A percentile compares a stretch with the other conserved stretches of the same genome.
Conservation (phyloP, 768 basidiomycete species). For the Daedaleopsis nitida region DNA sequence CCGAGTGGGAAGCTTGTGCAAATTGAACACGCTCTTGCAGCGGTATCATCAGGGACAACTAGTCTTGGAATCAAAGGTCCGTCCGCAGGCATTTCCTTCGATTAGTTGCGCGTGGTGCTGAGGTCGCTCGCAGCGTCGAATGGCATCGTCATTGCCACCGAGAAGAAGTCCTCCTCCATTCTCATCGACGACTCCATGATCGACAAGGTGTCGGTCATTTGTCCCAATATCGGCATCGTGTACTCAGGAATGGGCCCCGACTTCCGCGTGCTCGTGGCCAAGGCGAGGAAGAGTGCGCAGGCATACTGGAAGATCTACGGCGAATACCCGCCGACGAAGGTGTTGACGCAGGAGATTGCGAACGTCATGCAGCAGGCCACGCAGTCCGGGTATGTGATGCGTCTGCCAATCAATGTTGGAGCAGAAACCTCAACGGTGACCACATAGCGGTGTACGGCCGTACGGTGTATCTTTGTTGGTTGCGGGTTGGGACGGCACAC, state of each 20-base stretch:
- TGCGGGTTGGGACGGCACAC: slow-evolving; percentile 92
- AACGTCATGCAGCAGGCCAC: slow-evolving; percentile 99
- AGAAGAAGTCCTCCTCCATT: slow-evolving; percentile 98
- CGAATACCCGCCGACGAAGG: slow-evolving; percentile 96
- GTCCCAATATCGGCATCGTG: slow-evolving; percentile 98
- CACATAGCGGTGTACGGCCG: slow-evolving; percentile 91
- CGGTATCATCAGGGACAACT: slow-evolving; percentile 93
- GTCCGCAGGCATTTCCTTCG: slow-evolving; percentile 12
- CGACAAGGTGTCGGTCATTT: slow-evolving; percentile 96
- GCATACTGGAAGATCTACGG: slow-evolving; percentile 99
- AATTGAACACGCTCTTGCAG: slow-evolving; percentile 99
- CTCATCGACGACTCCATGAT: slow-evolving; percentile 98
- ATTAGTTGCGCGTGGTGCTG: slow-evolving; percentile 13
- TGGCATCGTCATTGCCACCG: slow-evolving; percentile 98
- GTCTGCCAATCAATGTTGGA: neutral
- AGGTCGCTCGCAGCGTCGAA: slow-evolving; percentile 75
- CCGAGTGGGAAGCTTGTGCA: slow-evolving; percentile 99
- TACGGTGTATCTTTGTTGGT: slow-evolving; percentile 97
- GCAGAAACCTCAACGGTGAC: slow-evolving; percentile 8
- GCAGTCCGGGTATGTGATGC: slow-evolving; percentile 82
- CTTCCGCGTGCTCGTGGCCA: slow-evolving; percentile 90
- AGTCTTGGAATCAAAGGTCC: slow-evolving; percentile 98
- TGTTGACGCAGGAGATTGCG: slow-evolving; percentile 96
- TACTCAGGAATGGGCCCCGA: slow-evolving; percentile 99
- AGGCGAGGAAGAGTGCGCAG: slow-evolving; percentile 96